Conservation (phyloP, 1,139 yeast genomes). For the Suhomyces bolitotheri region DNA sequence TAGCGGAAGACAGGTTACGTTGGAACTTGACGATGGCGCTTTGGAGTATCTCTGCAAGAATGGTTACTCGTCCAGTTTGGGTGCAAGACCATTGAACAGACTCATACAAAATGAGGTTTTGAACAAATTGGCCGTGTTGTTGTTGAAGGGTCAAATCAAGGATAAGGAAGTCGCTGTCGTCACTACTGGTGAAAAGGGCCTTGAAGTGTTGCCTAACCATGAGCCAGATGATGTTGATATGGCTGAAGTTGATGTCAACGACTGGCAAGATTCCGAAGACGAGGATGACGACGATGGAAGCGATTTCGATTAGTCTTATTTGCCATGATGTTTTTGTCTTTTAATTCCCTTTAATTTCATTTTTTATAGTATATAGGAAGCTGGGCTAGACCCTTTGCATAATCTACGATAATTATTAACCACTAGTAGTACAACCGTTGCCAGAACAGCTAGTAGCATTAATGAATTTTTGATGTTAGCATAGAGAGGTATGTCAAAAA, state of each 20-base stretch:
- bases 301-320: constrained; percentile 5
- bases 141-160: constrained; percentile 80
- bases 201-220: constrained; percentile 85
- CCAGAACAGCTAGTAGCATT: background rate
- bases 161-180: constrained; percentile 85
- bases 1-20: constrained; percentile 73
- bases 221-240: constrained; percentile 60
- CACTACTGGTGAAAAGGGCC: constrained; percentile 58
- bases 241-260: constrained; percentile 54
- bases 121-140: constrained; percentile 83
- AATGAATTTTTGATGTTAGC: background rate
- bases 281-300: constrained; percentile 46
- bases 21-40: constrained; percentile 72
- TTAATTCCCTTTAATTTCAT: background rate
- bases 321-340: background rate
- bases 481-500: no score
- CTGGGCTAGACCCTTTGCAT: background rate
- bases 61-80: constrained; percentile 91
- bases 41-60: constrained; percentile 75
- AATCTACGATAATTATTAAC: no score
- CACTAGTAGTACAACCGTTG: no score
- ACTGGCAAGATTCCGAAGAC: constrained; percentile 56
- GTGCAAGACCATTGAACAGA: constrained; percentile 97
- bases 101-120: constrained; percentile 85
- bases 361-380: background rate